A percentile compares a stretch with the other conserved stretches of the same genome.
Conservation (phyloP, 371 early-diverging fungal species). For the Basidiobolus meristosporus region DNA sequence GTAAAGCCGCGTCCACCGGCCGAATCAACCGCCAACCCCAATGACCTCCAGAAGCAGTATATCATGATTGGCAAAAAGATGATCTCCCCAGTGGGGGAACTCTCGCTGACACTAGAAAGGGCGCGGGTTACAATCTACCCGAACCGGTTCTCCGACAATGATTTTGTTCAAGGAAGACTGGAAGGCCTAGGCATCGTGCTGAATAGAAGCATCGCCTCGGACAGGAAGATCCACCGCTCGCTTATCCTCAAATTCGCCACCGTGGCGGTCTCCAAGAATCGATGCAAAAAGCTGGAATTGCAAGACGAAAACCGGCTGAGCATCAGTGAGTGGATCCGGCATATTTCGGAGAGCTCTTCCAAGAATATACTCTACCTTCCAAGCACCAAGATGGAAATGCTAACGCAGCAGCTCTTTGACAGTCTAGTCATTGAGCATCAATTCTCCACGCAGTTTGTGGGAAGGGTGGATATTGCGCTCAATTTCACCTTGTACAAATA, state of each 20-base stretch:
- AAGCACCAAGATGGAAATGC: conserved; percentile 18
- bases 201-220: too few relatives aligned
- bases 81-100: too few relatives aligned
- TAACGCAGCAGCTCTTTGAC: conserved; percentile 12
- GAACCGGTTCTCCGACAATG: too few relatives aligned
- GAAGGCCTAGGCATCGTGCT: too few relatives aligned
- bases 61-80: too few relatives aligned
- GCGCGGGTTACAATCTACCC: too few relatives aligned
- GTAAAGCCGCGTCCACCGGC: too few relatives aligned
- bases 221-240: too few relatives aligned
- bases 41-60: too few relatives aligned
- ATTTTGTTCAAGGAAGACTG: too few relatives aligned
- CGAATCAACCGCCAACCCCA: too few relatives aligned
- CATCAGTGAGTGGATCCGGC: conserved; percentile 6
- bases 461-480: conserved; percentile 48
- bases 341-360: conserved; percentile 4
- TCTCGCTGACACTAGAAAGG: too few relatives aligned
- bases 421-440: conserved; percentile 14
- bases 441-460: conserved; percentile 38
- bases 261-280: conserved; percentile 21
- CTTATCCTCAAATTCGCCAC: conserved; percentile 4
- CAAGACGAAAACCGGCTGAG: conserved; percentile 3
- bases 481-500: conserved; percentile 52
- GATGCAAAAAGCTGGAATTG: conserved; percentile 4
- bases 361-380: conserved; percentile 44